Conservation (phyloP, 202 grass and related monocot genomes). For the Saccharum hybrid region DNA sequence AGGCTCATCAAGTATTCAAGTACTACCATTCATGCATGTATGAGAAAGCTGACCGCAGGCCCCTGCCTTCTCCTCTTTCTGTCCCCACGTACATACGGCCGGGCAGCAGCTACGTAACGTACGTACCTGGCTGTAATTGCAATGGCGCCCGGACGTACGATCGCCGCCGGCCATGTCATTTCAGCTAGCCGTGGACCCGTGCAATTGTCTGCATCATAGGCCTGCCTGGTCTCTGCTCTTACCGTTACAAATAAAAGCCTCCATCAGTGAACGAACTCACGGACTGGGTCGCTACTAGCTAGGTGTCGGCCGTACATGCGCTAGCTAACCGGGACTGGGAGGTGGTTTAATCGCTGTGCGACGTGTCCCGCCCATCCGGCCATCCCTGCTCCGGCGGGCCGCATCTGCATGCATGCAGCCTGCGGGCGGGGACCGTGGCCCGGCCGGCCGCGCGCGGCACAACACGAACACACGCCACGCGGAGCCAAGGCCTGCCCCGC, state of each 20-base stretch:
- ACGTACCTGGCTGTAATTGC: not conserved
- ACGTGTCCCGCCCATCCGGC: not conserved
- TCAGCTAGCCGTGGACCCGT: too few species aligned
- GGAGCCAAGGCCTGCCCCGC: not conserved
- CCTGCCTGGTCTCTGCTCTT: not conserved
- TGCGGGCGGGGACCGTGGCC: too few species aligned
- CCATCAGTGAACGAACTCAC: not conserved
- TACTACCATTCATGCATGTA: not conserved
- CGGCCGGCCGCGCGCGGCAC: too few species aligned
- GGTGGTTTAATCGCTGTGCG: slow-evolving; percentile 73
- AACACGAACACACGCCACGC: not conserved
- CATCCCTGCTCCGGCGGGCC: not conserved
- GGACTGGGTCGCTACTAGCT: not conserved
- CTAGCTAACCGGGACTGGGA: slow-evolving; percentile 12
- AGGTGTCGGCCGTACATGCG: not conserved
- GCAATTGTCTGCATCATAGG: too few species aligned
- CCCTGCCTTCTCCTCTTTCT: not conserved
- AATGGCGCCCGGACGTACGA: too few species aligned
- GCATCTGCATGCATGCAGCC: too few species aligned
- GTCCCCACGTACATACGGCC: not conserved
- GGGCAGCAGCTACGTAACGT: too few species aligned
- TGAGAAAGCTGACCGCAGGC: not conserved
- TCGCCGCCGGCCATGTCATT: too few species aligned
- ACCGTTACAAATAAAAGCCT: not conserved
- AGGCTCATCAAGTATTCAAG: not conserved